Percentiles rank a stretch among this genome's conserved stretches.
Conservation (phyloP, 1,284 basidiomycete species). For the Phellopilus nigrolimitatus region DNA sequence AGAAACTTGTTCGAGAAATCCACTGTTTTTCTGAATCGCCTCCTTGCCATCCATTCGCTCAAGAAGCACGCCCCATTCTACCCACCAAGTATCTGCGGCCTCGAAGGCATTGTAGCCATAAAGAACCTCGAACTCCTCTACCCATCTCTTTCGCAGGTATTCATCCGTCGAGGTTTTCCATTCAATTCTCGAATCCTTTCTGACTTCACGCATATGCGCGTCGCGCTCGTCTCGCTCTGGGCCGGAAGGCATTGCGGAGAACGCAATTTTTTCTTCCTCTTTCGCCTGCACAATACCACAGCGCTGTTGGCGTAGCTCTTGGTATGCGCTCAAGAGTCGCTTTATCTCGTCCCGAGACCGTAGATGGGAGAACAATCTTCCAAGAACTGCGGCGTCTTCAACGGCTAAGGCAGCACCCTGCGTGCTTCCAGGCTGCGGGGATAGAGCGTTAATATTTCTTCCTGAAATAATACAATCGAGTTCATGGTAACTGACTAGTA, state of each 20-base stretch:
- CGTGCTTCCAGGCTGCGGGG: slow-evolving; percentile 2
- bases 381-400: slow-evolving; percentile 55
- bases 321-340: slow-evolving; percentile 45
- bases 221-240: slow-evolving; percentile 35
- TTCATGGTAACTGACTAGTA: slow-evolving; percentile 27
- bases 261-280: slow-evolving; percentile 5
- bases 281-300: slow-evolving; percentile 22
- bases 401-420: slow-evolving; percentile 26
- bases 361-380: slow-evolving; percentile 51
- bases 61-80: slow-evolving; percentile 15
- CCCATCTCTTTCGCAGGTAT: slow-evolving; percentile 5
- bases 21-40: background rate
- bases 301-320: slow-evolving; percentile 42
- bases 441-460: background rate
- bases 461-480: background rate
- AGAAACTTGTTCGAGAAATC: background rate
- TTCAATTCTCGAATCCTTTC: background rate
- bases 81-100: slow-evolving; percentile 17
- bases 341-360: slow-evolving; percentile 43
- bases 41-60: slow-evolving; percentile 5
- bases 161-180: background rate
- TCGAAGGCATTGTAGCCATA: slow-evolving; percentile 18
- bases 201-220: slow-evolving; percentile 24
- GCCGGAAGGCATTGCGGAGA: slow-evolving; percentile 20
- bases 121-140: slow-evolving; percentile 10